Percentiles rank a stretch among this genome's conserved stretches.
These are phyloP conservation scores for Phytophthora hybrid DNA, from an alignment of 352 stramenopile species.

Conservation along the genomic window DNA sequence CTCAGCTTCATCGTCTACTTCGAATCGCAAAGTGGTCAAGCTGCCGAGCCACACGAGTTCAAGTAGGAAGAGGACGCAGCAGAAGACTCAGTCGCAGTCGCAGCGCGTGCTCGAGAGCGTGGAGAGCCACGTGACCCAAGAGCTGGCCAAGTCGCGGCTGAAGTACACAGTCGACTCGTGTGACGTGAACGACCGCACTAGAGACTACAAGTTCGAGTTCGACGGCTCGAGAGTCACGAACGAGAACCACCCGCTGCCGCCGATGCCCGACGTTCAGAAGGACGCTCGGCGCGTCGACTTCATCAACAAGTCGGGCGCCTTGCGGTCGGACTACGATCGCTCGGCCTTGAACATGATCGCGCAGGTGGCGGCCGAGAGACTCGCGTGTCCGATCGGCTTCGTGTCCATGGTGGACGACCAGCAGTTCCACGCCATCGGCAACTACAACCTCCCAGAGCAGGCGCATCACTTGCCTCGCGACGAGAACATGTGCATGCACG, in stretches of 20 bases:
- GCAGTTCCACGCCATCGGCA: constrained; percentile 59
- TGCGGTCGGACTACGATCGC: constrained; percentile 53
- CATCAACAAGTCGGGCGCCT: constrained; percentile 57
- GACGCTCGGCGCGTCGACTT: constrained; percentile 52
- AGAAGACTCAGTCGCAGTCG: constrained; percentile 37
- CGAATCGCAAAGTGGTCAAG: constrained; percentile 30
- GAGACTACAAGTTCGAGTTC: constrained; percentile 64
- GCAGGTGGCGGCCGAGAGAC: constrained; percentile 56
- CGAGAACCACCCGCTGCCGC: constrained; percentile 55
- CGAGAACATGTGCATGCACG: constrained; percentile 68
- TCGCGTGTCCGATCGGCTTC: constrained; percentile 68
- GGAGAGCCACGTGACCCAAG: constrained; percentile 52
- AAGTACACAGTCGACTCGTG: constrained; percentile 33
- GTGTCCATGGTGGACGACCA: constrained; percentile 65
- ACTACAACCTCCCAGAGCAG: constrained; percentile 49
- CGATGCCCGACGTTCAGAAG: constrained; percentile 45
- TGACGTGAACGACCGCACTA: constrained; percentile 43
- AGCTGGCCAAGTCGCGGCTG: constrained; percentile 33
- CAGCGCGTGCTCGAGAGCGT: constrained; percentile 48
- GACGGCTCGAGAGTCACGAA: constrained; percentile 44
- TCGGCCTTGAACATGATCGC: constrained; percentile 62
- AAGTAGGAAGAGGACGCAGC: constrained; percentile 19
- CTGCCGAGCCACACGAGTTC: constrained; percentile 12
- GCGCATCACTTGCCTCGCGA: constrained; percentile 46
- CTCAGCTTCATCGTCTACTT: constrained; percentile 25